Evolutionary conservation across 805 yeast genomes (phyloP).

Genomic region (Ogataea nitratoaversa): DNA sequence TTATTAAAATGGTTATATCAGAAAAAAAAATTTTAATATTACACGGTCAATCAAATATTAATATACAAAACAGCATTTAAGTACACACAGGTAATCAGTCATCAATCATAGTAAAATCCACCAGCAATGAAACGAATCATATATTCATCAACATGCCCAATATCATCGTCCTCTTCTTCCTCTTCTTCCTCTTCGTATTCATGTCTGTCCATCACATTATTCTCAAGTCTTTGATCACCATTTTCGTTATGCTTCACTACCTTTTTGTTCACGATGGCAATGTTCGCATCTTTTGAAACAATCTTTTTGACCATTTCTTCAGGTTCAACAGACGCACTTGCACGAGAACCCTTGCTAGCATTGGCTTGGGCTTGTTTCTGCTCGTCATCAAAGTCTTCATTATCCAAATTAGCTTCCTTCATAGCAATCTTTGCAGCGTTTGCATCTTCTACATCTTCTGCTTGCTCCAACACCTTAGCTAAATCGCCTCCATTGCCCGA

Average conservation of each 20-base stretch:
- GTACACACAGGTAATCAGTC: too few species aligned
- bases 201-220: neutral
- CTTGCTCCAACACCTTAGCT: conserved; percentile 64
- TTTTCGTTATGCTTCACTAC: neutral
- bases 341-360: conserved; percentile 20
- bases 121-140: conserved; percentile 89
- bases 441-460: conserved; percentile 91
- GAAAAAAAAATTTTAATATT: too few species aligned
- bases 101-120: conserved; percentile 57
- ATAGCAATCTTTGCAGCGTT: conserved; percentile 87
- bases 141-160: conserved; percentile 90
- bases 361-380: conserved; percentile 4
- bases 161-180: conserved; percentile 55
- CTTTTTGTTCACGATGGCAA: conserved; percentile 5
- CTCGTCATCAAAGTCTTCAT: conserved; percentile 73
- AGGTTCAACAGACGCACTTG: conserved; percentile 28
- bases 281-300: conserved; percentile 10
- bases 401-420: conserved; percentile 79
- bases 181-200: conserved; percentile 12
- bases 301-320: conserved; percentile 22
- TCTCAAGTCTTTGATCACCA: neutral
- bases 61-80: neutral
- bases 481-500: conserved; percentile 26
- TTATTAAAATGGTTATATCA: too few species aligned
- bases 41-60: too few species aligned